Evolutionary conservation across 257 asterid species (phyloP).

Genomic region (Solanum chiquidenum): DNA sequence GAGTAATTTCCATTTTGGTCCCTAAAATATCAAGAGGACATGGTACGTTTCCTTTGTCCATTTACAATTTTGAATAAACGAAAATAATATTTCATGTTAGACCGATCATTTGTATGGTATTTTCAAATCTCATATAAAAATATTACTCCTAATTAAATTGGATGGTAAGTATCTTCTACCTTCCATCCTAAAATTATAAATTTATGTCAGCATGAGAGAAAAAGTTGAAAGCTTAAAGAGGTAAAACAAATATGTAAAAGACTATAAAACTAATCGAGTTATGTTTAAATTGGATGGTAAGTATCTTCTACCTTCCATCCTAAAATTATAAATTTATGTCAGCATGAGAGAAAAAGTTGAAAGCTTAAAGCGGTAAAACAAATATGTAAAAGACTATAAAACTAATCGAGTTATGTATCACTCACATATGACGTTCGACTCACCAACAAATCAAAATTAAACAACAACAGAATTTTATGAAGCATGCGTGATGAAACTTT

Average conservation of each 20-base stretch:
- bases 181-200: not conserved
- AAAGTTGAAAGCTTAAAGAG: not conserved
- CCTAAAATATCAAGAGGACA: not conserved
- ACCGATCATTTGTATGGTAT: not conserved
- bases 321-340: not conserved
- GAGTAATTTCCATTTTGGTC: not conserved
- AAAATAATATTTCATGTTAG: not conserved
- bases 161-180: not conserved
- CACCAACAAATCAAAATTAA: not conserved
- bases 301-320: not conserved
- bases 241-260: not conserved
- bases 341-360: not conserved
- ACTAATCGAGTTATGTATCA: not conserved
- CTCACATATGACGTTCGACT: not conserved
- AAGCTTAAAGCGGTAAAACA: no score
- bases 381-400: not conserved
- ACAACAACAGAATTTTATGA: not conserved
- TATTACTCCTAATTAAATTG: not conserved
- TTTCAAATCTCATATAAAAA: not conserved
- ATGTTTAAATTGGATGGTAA: not conserved
- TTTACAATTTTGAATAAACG: not conserved
- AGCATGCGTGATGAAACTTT: not conserved
- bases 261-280: not conserved
- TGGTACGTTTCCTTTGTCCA: not conserved
- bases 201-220: not conserved